These are phyloP conservation scores for Thielaviopsis punctulata DNA, from an alignment of 2,329 filamentous ascomycete genomes.

Conservation along the genomic window DNA sequence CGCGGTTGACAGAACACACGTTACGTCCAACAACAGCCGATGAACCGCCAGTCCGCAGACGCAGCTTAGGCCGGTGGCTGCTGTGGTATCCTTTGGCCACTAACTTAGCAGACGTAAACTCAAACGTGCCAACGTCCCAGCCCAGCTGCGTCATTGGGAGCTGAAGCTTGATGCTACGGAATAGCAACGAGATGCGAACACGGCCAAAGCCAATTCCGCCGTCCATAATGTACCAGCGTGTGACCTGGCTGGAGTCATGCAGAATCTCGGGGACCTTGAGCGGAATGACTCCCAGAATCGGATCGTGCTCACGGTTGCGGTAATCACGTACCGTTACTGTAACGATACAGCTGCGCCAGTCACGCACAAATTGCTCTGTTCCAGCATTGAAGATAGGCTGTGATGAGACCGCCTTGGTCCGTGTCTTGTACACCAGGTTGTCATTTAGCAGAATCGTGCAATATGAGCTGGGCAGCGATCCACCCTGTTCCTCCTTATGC, in stretches of 20 bases:
- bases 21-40: slow-evolving; percentile 34
- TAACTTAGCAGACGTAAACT: slow-evolving; percentile 60
- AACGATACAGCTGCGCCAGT: slow-evolving; percentile 78
- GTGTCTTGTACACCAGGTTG: slow-evolving; percentile 79
- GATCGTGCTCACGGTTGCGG: slow-evolving; percentile 81
- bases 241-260: slow-evolving; percentile 68
- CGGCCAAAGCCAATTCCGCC: slow-evolving; percentile 87
- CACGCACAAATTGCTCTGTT: slow-evolving; percentile 79
- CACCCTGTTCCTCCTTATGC: slow-evolving; percentile 66
- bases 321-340: slow-evolving; percentile 81
- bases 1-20: background rate
- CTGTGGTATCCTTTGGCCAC: slow-evolving; percentile 45
- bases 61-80: slow-evolving; percentile 54
- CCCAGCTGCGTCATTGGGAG: slow-evolving; percentile 74
- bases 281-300: slow-evolving; percentile 81
- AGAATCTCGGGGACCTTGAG: slow-evolving; percentile 78
- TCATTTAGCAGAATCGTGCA: slow-evolving; percentile 87
- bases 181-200: slow-evolving; percentile 72
- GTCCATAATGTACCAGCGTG: slow-evolving; percentile 90
- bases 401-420: slow-evolving; percentile 80
- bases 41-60: slow-evolving; percentile 70
- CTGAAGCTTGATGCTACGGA: slow-evolving; percentile 73
- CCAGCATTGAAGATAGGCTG: slow-evolving; percentile 96
- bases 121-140: slow-evolving; percentile 91
- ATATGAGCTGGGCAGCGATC: slow-evolving; percentile 72